Evolutionary conservation across 768 basidiomycete species (phyloP).

Genomic region (Tephrocybe sp.): DNA sequence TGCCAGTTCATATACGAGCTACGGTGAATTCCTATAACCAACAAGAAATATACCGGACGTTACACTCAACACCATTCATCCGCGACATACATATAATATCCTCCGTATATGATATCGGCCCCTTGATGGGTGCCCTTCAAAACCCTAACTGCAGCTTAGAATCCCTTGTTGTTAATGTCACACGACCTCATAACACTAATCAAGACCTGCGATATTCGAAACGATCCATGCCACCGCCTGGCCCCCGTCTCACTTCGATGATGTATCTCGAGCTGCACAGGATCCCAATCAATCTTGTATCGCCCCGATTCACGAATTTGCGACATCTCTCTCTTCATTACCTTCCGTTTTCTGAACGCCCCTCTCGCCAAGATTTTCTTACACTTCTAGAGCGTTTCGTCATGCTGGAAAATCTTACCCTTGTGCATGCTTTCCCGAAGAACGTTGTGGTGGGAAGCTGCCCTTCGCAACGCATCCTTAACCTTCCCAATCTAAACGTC

Average conservation of each 20-base stretch:
- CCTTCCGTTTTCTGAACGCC: constrained; percentile 34
- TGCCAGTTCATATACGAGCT: constrained; percentile 29
- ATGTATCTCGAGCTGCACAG: constrained; percentile 32
- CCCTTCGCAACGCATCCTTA: constrained; percentile 17
- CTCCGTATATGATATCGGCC: constrained; percentile 30
- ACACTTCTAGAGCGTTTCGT: constrained; percentile 29
- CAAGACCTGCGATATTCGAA: constrained; percentile 20
- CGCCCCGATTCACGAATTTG: constrained; percentile 32
- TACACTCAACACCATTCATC: constrained; percentile 34
- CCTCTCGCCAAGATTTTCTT: constrained; percentile 29
- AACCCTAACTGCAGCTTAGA: constrained; percentile 32
- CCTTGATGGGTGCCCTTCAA: constrained; percentile 30
- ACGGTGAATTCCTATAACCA: constrained; percentile 28
- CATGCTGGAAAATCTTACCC: constrained; percentile 30
- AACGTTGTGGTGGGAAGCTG: constrained; percentile 16
- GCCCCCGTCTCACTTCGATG: constrained; percentile 27
- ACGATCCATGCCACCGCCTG: constrained; percentile 26
- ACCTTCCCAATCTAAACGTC: constrained; percentile 24
- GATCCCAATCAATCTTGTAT: constrained; percentile 35
- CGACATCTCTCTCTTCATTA: constrained; percentile 33
- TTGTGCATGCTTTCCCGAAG: constrained; percentile 32
- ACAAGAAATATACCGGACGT: constrained; percentile 26
- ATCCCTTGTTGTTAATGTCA: constrained; percentile 31
- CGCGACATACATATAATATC: constrained; percentile 31
- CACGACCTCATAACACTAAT: constrained; percentile 16